Base-by-base conservation (phyloP, 1,284 basidiomycete genomes). In the Mycena citricolor region DNA sequence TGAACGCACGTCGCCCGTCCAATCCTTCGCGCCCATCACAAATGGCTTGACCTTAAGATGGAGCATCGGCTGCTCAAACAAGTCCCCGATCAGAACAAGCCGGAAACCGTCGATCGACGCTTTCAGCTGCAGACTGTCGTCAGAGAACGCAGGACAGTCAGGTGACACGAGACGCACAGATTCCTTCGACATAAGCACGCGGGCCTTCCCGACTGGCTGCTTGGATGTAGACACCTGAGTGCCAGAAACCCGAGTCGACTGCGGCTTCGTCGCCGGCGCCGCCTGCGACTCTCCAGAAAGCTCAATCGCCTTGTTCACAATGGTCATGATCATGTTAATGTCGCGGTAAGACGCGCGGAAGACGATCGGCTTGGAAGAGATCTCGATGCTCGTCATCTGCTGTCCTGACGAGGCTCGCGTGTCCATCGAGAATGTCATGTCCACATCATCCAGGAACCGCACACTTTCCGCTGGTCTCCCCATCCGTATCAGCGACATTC, bases 401-500 rank as follows among this genome's bases (percentile, higher is more conserved):
- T 90, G 84, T 3, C 75, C 76, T 2, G 79, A 76, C 12, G 83
- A 78, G n/a, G 80, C 75, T 4, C 89, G 81, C 49, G 76, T 91
- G 64, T 98, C 94, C 53, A 97, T 71, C 7, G 93, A 87, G 33
- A 97, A 71, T 0, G 92, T 90, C 36, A 97, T 59, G 62, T 97
- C 91, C 37, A 98, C 75, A 52, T 98, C 90, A 64, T 99, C 97
- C 54, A 99, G 72, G 68, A 99, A 93, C 29, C 92, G 83, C 32
- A 95, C 86, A 31, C 81, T 84, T 52, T 99, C 95, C 3, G 83
- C 74, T 30, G 81, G 75, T 51, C 79, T 79, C 54, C 90, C 90
- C 94, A 99, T 99, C 20, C 77, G 77, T 51, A 86, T 83, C 32
- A 99, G 76, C 13, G 94, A 97, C 94, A 99, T 97, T 31, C 95